phyloP scores from a whole-genome alignment of 345 rosid genomes.

The Arabis hirsuta region DNA sequence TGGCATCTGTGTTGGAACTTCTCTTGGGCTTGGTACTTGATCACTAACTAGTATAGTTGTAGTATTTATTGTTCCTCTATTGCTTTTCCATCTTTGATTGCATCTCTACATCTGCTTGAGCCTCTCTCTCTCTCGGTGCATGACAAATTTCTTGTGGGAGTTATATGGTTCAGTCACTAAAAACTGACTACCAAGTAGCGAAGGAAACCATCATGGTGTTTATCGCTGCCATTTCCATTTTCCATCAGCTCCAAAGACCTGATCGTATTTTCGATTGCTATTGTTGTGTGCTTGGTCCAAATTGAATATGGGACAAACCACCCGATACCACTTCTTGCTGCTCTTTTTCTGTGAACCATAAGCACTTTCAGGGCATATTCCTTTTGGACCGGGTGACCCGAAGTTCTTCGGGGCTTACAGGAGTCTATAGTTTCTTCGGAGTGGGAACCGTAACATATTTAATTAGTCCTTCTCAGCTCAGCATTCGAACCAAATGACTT shows the following conservation, averaged over 20 bases:
- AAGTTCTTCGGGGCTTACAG: background rate
- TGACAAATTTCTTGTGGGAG: background rate
- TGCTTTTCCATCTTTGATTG: background rate
- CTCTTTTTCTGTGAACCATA: background rate
- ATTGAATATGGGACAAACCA: background rate
- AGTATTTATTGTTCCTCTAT: background rate
- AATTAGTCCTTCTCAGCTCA: no score
- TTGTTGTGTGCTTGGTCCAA: background rate
- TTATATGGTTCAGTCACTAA: background rate
- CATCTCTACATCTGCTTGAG: background rate
- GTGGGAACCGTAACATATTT: background rate
- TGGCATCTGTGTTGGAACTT: background rate
- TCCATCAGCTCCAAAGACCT: background rate
- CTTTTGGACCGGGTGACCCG: no score
- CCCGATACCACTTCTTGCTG: conserved; percentile 10
- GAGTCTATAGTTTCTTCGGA: background rate
- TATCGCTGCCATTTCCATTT: background rate
- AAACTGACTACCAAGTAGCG: background rate
- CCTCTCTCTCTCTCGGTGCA: background rate
- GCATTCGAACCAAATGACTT: background rate
- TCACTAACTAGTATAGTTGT: background rate
- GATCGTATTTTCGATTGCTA: background rate
- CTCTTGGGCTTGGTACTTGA: background rate
- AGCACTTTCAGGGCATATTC: background rate
- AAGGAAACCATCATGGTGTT: background rate